Evolutionary conservation across 768 basidiomycete species (phyloP).

Genomic region (Russula brevipes): DNA sequence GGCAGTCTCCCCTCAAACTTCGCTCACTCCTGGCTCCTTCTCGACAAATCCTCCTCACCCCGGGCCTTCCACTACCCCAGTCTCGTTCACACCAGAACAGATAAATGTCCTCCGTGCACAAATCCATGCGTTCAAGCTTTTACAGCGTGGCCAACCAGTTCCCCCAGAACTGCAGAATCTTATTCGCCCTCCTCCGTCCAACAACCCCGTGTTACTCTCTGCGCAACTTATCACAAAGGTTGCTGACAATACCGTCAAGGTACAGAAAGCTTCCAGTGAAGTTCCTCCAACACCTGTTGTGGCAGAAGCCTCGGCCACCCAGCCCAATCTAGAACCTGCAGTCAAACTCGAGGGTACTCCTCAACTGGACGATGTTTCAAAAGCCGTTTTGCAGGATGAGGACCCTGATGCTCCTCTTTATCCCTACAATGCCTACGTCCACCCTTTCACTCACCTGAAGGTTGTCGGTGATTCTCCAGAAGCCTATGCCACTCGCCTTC

Average conservation of each 20-base stretch:
- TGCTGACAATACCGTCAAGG: conserved; percentile 70
- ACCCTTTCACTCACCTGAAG: conserved; percentile 78
- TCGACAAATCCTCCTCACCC: conserved; percentile 48
- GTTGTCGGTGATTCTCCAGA: conserved; percentile 53
- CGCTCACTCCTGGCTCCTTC: conserved; percentile 46
- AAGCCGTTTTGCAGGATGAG: conserved; percentile 73
- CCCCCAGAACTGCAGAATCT: conserved; percentile 67
- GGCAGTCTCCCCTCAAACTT: conserved; percentile 34
- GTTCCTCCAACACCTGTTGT: conserved; percentile 26
- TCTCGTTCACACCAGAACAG: conserved; percentile 75
- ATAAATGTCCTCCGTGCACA: conserved; percentile 73
- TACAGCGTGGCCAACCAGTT: conserved; percentile 59
- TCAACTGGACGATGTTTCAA: conserved; percentile 57
- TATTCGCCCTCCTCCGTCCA: conserved; percentile 58
- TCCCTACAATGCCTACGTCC: conserved; percentile 85
- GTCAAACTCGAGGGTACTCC: conserved; percentile 54
- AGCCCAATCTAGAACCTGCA: conserved; percentile 28
- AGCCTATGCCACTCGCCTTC: conserved; percentile 65
- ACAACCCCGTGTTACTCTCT: conserved; percentile 54
- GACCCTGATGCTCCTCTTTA: conserved; percentile 77
- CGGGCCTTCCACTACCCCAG: conserved; percentile 59
- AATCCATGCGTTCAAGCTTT: conserved; percentile 74
- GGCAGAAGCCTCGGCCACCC: conserved; percentile 7
- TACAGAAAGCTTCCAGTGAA: conserved; percentile 48
- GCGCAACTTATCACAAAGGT: conserved; percentile 57